Evolutionary conservation across 225 moss, liverwort and hornwort genomes (phyloP).

Genomic region (Polytrichum commune): DNA sequence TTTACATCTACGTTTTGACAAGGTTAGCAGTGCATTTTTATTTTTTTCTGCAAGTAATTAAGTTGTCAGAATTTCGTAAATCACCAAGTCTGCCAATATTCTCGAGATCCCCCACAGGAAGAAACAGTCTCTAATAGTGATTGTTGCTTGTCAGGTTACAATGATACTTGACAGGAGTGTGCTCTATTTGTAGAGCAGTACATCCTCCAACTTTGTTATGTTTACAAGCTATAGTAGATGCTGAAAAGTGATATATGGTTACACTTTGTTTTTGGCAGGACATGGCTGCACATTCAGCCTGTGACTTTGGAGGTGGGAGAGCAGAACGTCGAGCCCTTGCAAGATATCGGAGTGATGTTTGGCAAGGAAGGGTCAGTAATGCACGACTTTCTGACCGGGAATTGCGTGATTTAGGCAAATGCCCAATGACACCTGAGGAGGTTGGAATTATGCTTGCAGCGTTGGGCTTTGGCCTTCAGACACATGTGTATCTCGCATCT

Average conservation of each 20-base stretch:
- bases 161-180: too few relatives aligned
- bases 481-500: slow-evolving; percentile 79
- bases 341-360: slow-evolving; percentile 74
- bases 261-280: slow-evolving; percentile 48
- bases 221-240: neutral
- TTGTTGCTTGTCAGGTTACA: too few relatives aligned
- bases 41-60: too few relatives aligned
- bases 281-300: slow-evolving; percentile 97
- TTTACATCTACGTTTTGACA: slow-evolving; percentile 91
- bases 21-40: slow-evolving; percentile 39
- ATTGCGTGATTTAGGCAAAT: slow-evolving; percentile 72
- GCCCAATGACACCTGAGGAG: slow-evolving; percentile 97
- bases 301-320: slow-evolving; percentile 95
- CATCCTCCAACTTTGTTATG: neutral
- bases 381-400: slow-evolving; percentile 46
- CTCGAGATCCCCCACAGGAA: too few relatives aligned
- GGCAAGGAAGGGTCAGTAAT: slow-evolving; percentile 89
- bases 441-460: slow-evolving; percentile 80
- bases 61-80: too few relatives aligned
- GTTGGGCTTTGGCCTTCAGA: slow-evolving; percentile 65
- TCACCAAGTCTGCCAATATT: too few relatives aligned
- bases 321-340: slow-evolving; percentile 80
- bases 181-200: too few relatives aligned
- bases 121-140: too few relatives aligned
- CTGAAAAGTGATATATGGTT: neutral